Conservation (phyloP, 257 asterid species). For the Lycium ferocissimum region DNA sequence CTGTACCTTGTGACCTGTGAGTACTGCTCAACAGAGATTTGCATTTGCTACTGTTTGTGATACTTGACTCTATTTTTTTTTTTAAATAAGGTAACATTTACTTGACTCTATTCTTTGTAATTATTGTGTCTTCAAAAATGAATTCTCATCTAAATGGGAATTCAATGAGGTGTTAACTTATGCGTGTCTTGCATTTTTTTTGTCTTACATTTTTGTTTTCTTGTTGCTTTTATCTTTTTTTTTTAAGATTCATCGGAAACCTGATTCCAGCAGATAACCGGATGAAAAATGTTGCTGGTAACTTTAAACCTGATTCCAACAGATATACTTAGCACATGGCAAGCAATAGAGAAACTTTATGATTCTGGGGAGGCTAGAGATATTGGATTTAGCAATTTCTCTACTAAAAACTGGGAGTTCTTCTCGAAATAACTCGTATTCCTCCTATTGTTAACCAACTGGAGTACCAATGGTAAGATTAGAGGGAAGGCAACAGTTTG, state of each 20-base stretch:
- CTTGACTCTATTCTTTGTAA: no score
- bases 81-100: no score
- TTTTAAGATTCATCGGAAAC: constrained; percentile 68
- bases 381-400: constrained; percentile 79
- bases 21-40: constrained; percentile 16
- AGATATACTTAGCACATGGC: constrained; percentile 80
- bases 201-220: not conserved
- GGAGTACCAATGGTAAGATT: constrained; percentile 55
- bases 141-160: no score
- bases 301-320: constrained; percentile 56
- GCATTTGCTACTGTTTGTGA: not conserved
- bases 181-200: not conserved
- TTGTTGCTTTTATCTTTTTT: not conserved
- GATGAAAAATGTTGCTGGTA: constrained; percentile 56
- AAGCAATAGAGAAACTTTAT: constrained; percentile 70
- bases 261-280: constrained; percentile 39
- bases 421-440: constrained; percentile 60
- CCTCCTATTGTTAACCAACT: constrained; percentile 85
- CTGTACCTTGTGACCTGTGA: constrained; percentile 60
- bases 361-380: constrained; percentile 74
- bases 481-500: no score
- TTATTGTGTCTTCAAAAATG: no score
- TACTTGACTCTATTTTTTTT: no score
- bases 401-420: constrained; percentile 64
- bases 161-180: not conserved